Conservation (phyloP, 2,329 filamentous ascomycete genomes). For the Fusarium heterosporum region DNA sequence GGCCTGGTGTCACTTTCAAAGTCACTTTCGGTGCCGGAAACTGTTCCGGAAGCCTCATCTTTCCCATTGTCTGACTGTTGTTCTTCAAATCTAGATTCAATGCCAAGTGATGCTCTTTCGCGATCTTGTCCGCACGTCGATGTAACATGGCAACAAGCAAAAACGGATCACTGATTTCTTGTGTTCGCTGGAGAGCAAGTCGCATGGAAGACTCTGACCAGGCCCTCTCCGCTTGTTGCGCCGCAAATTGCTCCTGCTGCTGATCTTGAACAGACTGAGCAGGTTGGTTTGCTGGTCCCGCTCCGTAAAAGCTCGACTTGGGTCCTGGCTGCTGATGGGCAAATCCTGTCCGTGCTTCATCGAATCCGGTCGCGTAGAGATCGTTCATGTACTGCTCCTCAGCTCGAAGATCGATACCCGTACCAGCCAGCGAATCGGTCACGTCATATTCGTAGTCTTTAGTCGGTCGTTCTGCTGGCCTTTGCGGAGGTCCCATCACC, state of each 20-base stretch:
- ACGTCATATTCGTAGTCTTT: slow-evolving; percentile 78
- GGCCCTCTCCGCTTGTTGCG: slow-evolving; percentile 72
- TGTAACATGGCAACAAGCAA: slow-evolving; percentile 72
- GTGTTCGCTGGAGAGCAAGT: slow-evolving; percentile 69
- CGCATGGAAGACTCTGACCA: slow-evolving; percentile 74
- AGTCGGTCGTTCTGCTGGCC: slow-evolving; percentile 70
- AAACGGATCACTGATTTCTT: slow-evolving; percentile 80
- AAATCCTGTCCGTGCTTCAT: slow-evolving; percentile 65
- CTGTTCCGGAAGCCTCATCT: slow-evolving; percentile 62
- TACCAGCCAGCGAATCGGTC: slow-evolving; percentile 84
- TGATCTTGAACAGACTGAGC: slow-evolving; percentile 58
- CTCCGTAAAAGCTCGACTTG: slow-evolving; percentile 71
- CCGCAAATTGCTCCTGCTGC: slow-evolving; percentile 72
- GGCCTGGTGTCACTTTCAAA: slow-evolving; percentile 66
- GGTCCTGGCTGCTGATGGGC: slow-evolving; percentile 64
- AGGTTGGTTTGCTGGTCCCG: slow-evolving; percentile 74
- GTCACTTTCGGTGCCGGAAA: slow-evolving; percentile 65
- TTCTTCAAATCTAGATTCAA: slow-evolving; percentile 68
- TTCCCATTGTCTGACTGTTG: slow-evolving; percentile 57
- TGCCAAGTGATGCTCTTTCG: slow-evolving; percentile 66
- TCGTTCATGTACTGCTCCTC: slow-evolving; percentile 86
- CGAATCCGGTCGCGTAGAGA: slow-evolving; percentile 66
- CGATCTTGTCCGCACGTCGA: slow-evolving; percentile 68
- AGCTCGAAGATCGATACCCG: slow-evolving; percentile 86
- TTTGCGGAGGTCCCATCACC: slow-evolving; percentile 69